Percentiles rank a stretch among this genome's conserved stretches.
Evolutionary conservation across 495 filamentous ascomycete genomes (phyloP).

Genomic region (Penicillium verhagenii): DNA sequence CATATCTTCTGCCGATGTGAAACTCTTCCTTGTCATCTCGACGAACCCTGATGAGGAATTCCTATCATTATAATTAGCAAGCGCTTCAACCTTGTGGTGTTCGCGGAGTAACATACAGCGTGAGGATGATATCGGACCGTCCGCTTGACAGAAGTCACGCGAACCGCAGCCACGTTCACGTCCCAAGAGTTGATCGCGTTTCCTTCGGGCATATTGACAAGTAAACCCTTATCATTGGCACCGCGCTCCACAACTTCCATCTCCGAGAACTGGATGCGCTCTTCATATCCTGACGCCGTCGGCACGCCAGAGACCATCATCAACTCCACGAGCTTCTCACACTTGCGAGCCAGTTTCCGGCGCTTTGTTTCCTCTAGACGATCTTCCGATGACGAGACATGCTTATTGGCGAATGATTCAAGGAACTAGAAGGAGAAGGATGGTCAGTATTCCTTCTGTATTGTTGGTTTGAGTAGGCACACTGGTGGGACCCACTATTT

Average conservation of each 20-base stretch:
- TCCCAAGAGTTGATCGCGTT: constrained; percentile 94
- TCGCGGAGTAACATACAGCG: constrained; percentile 59
- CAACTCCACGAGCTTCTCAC: constrained; percentile 90
- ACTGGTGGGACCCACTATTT: constrained; percentile 65
- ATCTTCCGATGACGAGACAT: constrained; percentile 95
- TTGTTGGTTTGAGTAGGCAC: background rate
- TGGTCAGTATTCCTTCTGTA: background rate
- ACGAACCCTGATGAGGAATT: constrained; percentile 86
- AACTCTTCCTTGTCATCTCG: constrained; percentile 65
- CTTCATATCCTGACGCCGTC: constrained; percentile 95
- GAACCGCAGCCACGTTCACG: constrained; percentile 90
- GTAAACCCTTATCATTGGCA: constrained; percentile 83
- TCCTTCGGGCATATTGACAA: constrained; percentile 84
- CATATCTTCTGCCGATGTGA: constrained; percentile 82
- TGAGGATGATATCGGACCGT: constrained; percentile 90
- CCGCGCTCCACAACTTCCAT: constrained; percentile 93
- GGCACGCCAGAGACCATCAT: constrained; percentile 99
- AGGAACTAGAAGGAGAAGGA: constrained; percentile 63
- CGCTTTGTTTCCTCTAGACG: constrained; percentile 94
- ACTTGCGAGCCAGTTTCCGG: constrained; percentile 86
- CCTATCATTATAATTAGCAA: constrained; percentile 48
- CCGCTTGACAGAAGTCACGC: constrained; percentile 75
- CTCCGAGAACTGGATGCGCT: constrained; percentile 92
- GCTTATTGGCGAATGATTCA: constrained; percentile 96
- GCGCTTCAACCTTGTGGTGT: constrained; percentile 2